Conservation (phyloP, 2,329 filamentous ascomycete species). For the Pyrenophora graminea region DNA sequence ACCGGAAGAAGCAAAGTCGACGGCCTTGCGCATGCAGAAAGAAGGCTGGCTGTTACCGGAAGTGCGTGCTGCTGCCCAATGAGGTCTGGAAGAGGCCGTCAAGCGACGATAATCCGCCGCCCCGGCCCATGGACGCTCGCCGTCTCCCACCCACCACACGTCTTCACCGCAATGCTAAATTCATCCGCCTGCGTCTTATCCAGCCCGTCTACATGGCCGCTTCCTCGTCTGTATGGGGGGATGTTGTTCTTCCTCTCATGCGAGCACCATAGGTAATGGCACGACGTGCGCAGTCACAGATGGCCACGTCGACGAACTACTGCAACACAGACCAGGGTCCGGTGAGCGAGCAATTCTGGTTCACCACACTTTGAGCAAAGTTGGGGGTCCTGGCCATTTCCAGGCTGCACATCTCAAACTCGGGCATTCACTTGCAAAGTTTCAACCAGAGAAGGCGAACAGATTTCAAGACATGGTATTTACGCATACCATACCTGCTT, state of each 20-base stretch:
- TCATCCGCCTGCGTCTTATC: slow-evolving; percentile 7
- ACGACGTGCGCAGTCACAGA: not conserved
- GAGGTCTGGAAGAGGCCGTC: slow-evolving; percentile 9
- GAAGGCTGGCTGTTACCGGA: slow-evolving; percentile 21
- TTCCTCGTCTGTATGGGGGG: too few species aligned
- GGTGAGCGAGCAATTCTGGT: slow-evolving; percentile 3
- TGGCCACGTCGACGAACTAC: slow-evolving; percentile 22
- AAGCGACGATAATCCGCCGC: slow-evolving; percentile 16
- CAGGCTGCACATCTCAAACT: slow-evolving; percentile 3
- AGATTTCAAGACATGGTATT: slow-evolving; percentile 1
- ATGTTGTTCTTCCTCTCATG: too few species aligned
- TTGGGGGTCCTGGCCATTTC: not conserved
- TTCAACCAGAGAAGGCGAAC: slow-evolving; percentile 7
- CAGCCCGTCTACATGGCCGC: too few species aligned
- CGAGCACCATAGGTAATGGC: not conserved
- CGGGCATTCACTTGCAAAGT: not conserved
- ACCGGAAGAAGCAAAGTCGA: slow-evolving; percentile 16
- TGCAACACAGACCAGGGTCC: slow-evolving; percentile 13
- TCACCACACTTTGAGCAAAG: not conserved
- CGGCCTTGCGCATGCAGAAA: slow-evolving; percentile 29
- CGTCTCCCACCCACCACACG: slow-evolving; percentile 11
- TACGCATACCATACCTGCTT: not conserved
- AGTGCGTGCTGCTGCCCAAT: slow-evolving; percentile 24
- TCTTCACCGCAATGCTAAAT: slow-evolving; percentile 1
- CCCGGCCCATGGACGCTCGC: slow-evolving; percentile 13